Evolutionary conservation across 139 green algal genomes (phyloP), one percentile per base, ranked within the genome.

Genomic region (Chlorella sp.): DNA sequence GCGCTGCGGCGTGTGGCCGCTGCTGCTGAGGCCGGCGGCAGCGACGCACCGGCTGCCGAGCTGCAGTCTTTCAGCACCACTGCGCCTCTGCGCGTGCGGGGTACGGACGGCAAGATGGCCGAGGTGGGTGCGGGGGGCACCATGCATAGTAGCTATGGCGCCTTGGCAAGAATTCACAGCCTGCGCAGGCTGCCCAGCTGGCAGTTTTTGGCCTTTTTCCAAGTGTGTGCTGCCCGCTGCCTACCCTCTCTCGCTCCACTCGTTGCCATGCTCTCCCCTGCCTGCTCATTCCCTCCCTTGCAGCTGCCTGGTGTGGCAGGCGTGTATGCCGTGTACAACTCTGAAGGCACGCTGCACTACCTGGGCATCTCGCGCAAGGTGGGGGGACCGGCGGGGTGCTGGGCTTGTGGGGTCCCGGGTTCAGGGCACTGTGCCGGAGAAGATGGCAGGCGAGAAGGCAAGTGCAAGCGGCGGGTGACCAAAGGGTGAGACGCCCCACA

Each of bases 251-350:
- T n/a, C n/a, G n/a, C n/a, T 71, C 21, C 64, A 32, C 48, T 16
- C 48, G 9, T 57, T 57, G 48, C 48, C 48, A 9, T 14, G 28
- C n/a, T 85, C 24, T 21, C 24, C 42, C 30, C 42, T 40, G 22
- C 42, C 12, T 42, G 26, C 48, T 53, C 40, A 15, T 22, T 3
- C 11, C 37, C 3, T 34, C 75, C 37, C 30, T 40, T 57, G 83
- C 73, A 89, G 83, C 9, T 92, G 30, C 89, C 91, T 15, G 81
- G 57, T 28, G 89, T 86, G 5, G 40, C 95, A 19, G 96, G 94
- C 53, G 95, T 97, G 24, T 98, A 98, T 66, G 96, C 96, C 39
- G 93, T 98, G 22, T 97, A 95, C 40, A 88, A 96, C 64, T 84
- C 71, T 15, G 78, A 91, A 14, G 91, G 86, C 34, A 85, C 81